These are phyloP conservation scores for Zymoseptoria brevis DNA, from an alignment of 2,329 filamentous ascomycete genomes.

Conservation along the genomic window DNA sequence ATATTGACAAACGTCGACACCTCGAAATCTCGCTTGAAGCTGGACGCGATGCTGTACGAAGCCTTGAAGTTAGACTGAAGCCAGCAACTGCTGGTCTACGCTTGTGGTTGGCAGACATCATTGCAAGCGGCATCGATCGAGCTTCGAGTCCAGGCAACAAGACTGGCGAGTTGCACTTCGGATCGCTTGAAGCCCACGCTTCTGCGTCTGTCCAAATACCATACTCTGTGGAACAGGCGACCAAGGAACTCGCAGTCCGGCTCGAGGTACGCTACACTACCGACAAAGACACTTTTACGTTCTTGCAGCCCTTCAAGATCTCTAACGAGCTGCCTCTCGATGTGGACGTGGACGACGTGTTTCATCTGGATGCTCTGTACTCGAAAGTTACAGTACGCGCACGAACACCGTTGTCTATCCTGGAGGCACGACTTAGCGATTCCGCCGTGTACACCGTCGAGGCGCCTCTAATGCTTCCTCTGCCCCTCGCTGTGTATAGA, in stretches of 20 bases:
- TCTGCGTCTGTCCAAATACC: constrained; percentile 59
- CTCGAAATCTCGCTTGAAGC: constrained; percentile 66
- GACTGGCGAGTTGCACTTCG: constrained; percentile 17
- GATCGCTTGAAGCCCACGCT: constrained; percentile 29
- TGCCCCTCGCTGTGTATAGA: constrained; percentile 59
- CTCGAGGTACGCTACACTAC: constrained; percentile 42
- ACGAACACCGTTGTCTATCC: constrained; percentile 63
- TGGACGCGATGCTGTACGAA: constrained; percentile 61
- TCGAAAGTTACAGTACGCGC: constrained; percentile 89
- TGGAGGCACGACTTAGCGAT: constrained; percentile 60
- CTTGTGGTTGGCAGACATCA: constrained; percentile 46
- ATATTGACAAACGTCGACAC: constrained; percentile 70
- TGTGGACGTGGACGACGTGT: constrained; percentile 94
- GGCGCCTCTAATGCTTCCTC: constrained; percentile 41
- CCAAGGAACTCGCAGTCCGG: constrained; percentile 61
- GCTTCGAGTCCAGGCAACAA: constrained; percentile 3
- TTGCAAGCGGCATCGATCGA: constrained; percentile 12
- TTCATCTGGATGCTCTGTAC: constrained; percentile 73
- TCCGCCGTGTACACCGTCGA: constrained; percentile 62
- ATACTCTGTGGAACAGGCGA: constrained; percentile 74
- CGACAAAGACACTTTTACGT: constrained; percentile 29
- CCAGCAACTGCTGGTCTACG: constrained; percentile 54
- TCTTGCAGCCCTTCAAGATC: constrained; percentile 55
- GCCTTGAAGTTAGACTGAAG: constrained; percentile 45
- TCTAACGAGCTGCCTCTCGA: constrained; percentile 73